Evolutionary conservation across 306 rosid species (phyloP), one percentile per base, ranked within the genome.

Genomic region (Dalbergia cultrata): DNA sequence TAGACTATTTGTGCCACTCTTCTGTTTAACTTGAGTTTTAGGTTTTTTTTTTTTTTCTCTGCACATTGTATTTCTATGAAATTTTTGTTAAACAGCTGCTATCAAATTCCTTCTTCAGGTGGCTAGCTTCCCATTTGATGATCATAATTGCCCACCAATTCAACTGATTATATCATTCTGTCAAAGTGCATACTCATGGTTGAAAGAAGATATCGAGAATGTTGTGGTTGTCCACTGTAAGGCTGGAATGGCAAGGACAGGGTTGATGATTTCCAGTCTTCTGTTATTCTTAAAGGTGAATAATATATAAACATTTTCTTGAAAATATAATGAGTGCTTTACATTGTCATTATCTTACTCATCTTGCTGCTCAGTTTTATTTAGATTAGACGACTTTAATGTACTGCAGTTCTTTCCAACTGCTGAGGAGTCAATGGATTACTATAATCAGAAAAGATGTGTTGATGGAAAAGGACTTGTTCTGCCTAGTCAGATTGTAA

Each of bases 161-260:
- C 97, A 89, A 83, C 85, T 92, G 83, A 72, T 93, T 84, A 84
- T 90, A 75, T 89, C 95, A 73, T 96, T 96, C 83, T 96, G 99
- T 86, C 97, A 83, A 83, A 96, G 99, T 85, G 97, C 99, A 37
- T 96, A 93, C 89, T 84, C 98, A 26, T 96, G 99, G 99, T 87
- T 96, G 92, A 96, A 93, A 86, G 85, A 93, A 84, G 99, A 93
- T 82, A 90, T 96, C 62, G 98, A 96, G 88, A 96, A 96, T 85
- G 97, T 96, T 41, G 98, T 96, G 84, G 99, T 92, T 73, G 99
- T 96, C 89, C 98, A 96, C 83, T 96, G 99, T 82, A 96, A 96
- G 88, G 97, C 98, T 37, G 99, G 99, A 83, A 96, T 93, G 98
- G 98, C 98, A 0, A 85, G 99, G 87, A 96, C 99, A 21, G 99